Evolutionary conservation across 2,329 filamentous ascomycete genomes (phyloP), one percentile per base, ranked within the genome.

Genomic region (Neonectria coccinea): DNA sequence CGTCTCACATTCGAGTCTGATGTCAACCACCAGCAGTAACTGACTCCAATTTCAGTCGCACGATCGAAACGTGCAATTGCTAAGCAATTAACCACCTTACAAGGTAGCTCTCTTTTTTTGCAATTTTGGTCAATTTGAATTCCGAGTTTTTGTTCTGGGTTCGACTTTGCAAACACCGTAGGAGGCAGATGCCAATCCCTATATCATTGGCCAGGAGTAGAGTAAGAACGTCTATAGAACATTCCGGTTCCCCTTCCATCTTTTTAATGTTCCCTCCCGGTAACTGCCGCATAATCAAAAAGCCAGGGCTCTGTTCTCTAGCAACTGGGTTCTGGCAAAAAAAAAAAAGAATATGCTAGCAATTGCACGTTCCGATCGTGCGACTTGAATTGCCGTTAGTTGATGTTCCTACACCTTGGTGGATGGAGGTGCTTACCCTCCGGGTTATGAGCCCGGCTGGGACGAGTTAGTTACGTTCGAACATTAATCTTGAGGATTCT

Each of bases 321-420:
- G 25, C 5, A 25, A 25, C 25, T 25, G 25, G 25, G 25, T 2
- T 25, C 25, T 25, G 25, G 25, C 5, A 25, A 25, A 25, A 25
- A 62, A 65, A 59, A 60, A 65, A 50, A 64, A 39, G 36, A 39
- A 58, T 45, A 59, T 47, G 56, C 29, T 76, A 76, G 74, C 74
- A 76, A 74, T 74, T 76, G 65, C 68, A 72, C 52, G 60, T 66
- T 66, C 64, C 64, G 64, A 66, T 66, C 64, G 51, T 57, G 60
- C 57, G 64, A 72, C 68, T 39, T 47, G 6, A 18, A 4, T 42
- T 42, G n/a, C n/a, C 20, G 39, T 42, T 42, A 42, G 39, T 42
- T 20, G 39, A 42, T 20, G 39, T n/a, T 42, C 39, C 39, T 20
- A 5, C n/a, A 11, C 12, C n/a, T 10, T 20, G 20, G 12, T 47